These are phyloP conservation scores for Aspergillus steynii DNA, from an alignment of 495 filamentous ascomycete species.

Conservation along the genomic window DNA sequence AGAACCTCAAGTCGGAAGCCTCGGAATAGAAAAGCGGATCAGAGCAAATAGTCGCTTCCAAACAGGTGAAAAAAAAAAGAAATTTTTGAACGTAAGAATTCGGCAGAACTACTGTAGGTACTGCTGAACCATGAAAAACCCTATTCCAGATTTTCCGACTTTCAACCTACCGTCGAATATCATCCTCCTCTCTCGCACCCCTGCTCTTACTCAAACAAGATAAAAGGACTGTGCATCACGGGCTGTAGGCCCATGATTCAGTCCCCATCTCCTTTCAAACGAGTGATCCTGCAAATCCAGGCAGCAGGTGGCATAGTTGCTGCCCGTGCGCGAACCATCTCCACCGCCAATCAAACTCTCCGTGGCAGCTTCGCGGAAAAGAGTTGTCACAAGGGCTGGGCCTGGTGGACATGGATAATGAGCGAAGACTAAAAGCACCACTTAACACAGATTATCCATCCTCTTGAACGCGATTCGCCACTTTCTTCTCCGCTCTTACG, in stretches of 20 bases:
- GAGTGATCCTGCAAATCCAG: conserved; percentile 25
- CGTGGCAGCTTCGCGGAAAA: conserved; percentile 31
- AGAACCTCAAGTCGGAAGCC: conserved; percentile 5
- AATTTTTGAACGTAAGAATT: background rate
- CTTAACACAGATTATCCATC: conserved; percentile 30
- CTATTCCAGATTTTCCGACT: conserved; percentile 11
- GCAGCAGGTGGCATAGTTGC: conserved; percentile 29
- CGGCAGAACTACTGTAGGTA: conserved; percentile 4
- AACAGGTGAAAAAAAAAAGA: conserved; percentile 6
- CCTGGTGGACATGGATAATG: conserved; percentile 23
- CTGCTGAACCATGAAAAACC: conserved; percentile 10
- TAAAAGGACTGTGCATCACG: conserved; percentile 6
- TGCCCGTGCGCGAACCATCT: conserved; percentile 35
- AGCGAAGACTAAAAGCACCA: conserved; percentile 15
- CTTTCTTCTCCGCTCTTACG: conserved; percentile 29
- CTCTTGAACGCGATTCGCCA: conserved; percentile 32
- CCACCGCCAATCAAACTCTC: conserved; percentile 34
- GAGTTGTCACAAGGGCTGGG: conserved; percentile 30
- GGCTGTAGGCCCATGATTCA: conserved; percentile 22
- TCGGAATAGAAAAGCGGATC: conserved; percentile 6
- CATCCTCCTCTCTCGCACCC: background rate
- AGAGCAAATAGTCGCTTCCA: conserved; percentile 7
- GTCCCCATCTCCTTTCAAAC: conserved; percentile 25
- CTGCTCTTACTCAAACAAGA: conserved; percentile 3
- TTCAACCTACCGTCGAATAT: background rate